Evolutionary conservation across 768 basidiomycete species (phyloP).

Genomic region (Russula foetens): DNA sequence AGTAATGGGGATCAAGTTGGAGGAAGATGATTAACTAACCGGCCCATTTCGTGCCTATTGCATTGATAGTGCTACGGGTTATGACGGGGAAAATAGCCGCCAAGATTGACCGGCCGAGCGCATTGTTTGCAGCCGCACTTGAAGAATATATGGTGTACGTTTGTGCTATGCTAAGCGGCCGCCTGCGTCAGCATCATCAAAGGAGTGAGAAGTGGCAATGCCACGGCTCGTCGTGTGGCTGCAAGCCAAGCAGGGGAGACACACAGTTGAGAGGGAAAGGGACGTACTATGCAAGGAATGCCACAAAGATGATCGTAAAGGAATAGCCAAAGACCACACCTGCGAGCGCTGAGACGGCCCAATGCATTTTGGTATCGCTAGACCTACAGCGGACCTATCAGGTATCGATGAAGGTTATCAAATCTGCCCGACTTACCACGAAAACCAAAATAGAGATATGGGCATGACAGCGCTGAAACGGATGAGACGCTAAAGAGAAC

Average conservation of each 20-base stretch:
- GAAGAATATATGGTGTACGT: slow-evolving; percentile 21
- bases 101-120: slow-evolving; percentile 19
- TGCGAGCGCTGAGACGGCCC: slow-evolving; percentile 22
- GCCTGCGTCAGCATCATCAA: neutral
- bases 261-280: neutral
- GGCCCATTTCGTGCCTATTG: slow-evolving; percentile 23
- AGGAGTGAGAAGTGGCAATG: neutral
- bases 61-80: slow-evolving; percentile 17
- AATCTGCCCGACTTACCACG: slow-evolving; percentile 17
- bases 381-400: slow-evolving; percentile 13
- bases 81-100: slow-evolving; percentile 20
- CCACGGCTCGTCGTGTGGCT: too few relatives aligned
- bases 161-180: slow-evolving; percentile 12
- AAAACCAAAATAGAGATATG: slow-evolving; percentile 23
- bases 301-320: slow-evolving; percentile 20
- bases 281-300: slow-evolving; percentile 20
- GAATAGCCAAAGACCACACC: slow-evolving; percentile 22
- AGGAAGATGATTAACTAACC: too few relatives aligned
- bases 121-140: slow-evolving; percentile 20
- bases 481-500: neutral
- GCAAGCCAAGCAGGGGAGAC: too few relatives aligned
- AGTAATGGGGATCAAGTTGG: neutral
- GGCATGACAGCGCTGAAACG: slow-evolving; percentile 15
- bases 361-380: slow-evolving; percentile 19
- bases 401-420: neutral